Base-by-base conservation (phyloP, 2,329 filamentous ascomycete genomes). In the Verticillium alfalfae region DNA sequence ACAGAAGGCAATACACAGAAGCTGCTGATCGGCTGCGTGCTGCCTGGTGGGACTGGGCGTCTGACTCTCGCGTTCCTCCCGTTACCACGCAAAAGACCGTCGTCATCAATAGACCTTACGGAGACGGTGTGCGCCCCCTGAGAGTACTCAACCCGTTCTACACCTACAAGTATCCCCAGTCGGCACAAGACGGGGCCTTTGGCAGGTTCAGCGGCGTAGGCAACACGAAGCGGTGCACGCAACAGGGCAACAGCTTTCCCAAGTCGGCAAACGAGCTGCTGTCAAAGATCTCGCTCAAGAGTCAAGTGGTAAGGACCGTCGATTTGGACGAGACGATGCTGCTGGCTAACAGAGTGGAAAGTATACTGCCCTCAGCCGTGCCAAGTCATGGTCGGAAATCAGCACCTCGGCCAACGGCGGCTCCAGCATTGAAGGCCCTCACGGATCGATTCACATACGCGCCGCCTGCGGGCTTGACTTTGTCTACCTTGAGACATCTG, bases 11-110 rank as follows among this genome's bases (percentile, higher is more conserved):
- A 26, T 85, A 85, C 65, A 65, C 70, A 26, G 66, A 73, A 3
- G 81, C 82, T 2, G 82, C 81, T 2, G 72, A 80, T 49, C 71
- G 67, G 0, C 74, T 85, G 34, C 77, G 82, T 37, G 69, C 78
- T 13, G 81, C 83, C 2, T 84, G 75, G 70, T 85, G 83, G 83
- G 83, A 85, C 70, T 86, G 82, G 83, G 81, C 76, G 2, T 62
- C 65, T 2, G 68, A 79, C 38, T 65, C 75, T 3, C 63, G 65
- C n/a, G 73, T 86, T 3, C 83, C 84, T 3, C 65, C 68, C 0
- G 75, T 76, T n/a, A 76, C 72, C 2, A 69, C 70, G 2, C 67
- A 70, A 34, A 65, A 70, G 49, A 76, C 70, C 12, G 68, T 79
- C 57, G 73, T 61, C 5, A 70, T 83, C 62, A 75, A 74, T n/a